Conservation (phyloP, 2,329 filamentous ascomycete species). For the Aspergillus calidoustus region DNA sequence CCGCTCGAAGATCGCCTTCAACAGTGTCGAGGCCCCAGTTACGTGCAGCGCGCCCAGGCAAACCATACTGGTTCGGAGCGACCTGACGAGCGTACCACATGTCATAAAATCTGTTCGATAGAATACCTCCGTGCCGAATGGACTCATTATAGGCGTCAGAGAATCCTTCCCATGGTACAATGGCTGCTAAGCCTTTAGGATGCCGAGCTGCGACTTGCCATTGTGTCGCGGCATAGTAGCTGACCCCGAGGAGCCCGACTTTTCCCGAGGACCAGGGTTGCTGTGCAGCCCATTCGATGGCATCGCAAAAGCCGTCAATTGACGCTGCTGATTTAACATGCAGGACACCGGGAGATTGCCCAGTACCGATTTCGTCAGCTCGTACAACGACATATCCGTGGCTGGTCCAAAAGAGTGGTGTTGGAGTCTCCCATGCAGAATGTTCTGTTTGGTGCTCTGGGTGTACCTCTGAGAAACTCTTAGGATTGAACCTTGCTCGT, state of each 20-base stretch:
- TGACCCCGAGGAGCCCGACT: conserved; percentile 56
- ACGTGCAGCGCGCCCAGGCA: conserved; percentile 52
- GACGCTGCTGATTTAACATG: conserved; percentile 59
- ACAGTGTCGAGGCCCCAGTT: conserved; percentile 58
- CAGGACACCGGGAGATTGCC: conserved; percentile 57
- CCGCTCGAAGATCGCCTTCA: conserved; percentile 43
- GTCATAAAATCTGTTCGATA: conserved; percentile 62
- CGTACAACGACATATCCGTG: conserved; percentile 61
- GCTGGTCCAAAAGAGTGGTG: conserved; percentile 60
- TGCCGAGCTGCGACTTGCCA: conserved; percentile 59
- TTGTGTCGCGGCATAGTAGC: conserved; percentile 59
- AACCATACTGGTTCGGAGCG: conserved; percentile 70
- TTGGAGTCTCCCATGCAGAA: conserved; percentile 64
- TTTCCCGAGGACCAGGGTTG: conserved; percentile 58
- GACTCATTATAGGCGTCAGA: conserved; percentile 62
- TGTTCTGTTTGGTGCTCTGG: conserved; percentile 58
- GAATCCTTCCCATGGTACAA: conserved; percentile 62
- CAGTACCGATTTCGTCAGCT: conserved; percentile 57
- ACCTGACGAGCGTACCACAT: conserved; percentile 73
- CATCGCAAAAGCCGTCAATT: conserved; percentile 56
- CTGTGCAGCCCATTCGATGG: conserved; percentile 57
- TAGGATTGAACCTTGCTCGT: too few species aligned
- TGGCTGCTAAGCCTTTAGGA: conserved; percentile 56
- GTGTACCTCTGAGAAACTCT: conserved; percentile 50
- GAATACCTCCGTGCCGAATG: conserved; percentile 65